Evolutionary conservation across 805 yeast species (phyloP).

Genomic region (Helenozyma rhizophorensis): DNA sequence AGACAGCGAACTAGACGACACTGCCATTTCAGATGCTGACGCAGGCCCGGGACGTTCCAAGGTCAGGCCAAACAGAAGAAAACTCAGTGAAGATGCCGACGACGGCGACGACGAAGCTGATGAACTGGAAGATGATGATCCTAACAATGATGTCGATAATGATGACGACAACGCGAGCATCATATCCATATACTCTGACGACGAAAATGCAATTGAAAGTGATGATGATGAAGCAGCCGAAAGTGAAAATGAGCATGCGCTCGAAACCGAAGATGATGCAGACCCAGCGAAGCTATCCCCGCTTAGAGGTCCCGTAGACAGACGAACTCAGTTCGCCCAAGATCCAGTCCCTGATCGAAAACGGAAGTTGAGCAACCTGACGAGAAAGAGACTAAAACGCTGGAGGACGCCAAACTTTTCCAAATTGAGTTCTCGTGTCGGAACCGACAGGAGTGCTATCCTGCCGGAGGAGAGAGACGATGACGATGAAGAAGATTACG

Average conservation of each 20-base stretch:
- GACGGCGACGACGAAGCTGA: constrained; percentile 2
- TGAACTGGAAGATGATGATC: constrained; percentile 3
- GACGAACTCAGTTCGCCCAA: constrained; percentile 10
- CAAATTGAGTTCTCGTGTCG: constrained; percentile 7
- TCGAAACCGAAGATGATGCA: neutral
- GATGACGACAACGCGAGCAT: constrained; percentile 1
- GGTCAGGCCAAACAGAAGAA: neutral
- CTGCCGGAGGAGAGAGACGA: constrained; percentile 14
- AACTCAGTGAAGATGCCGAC: neutral
- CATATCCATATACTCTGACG: constrained; percentile 4
- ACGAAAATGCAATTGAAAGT: constrained; percentile 11
- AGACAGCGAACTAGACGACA: constrained; percentile 7
- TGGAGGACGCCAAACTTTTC: constrained; percentile 16
- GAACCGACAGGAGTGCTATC: constrained; percentile 5
- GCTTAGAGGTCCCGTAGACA: neutral
- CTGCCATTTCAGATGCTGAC: too few relatives aligned
- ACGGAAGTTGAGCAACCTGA: constrained; percentile 3
- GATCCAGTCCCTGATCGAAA: constrained; percentile 13
- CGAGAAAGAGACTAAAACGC: constrained; percentile 7
- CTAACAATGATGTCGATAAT: neutral
- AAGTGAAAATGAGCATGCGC: too few relatives aligned
- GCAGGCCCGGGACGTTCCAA: too few relatives aligned
- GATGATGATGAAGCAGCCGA: constrained; percentile 10
- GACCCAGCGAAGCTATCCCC: too few relatives aligned
- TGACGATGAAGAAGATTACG: constrained; percentile 15